A percentile compares a stretch with the other conserved stretches of the same genome.
These are phyloP conservation scores for Flaveria bidentis DNA, from an alignment of 129 eudicot species.

Conservation along the genomic window DNA sequence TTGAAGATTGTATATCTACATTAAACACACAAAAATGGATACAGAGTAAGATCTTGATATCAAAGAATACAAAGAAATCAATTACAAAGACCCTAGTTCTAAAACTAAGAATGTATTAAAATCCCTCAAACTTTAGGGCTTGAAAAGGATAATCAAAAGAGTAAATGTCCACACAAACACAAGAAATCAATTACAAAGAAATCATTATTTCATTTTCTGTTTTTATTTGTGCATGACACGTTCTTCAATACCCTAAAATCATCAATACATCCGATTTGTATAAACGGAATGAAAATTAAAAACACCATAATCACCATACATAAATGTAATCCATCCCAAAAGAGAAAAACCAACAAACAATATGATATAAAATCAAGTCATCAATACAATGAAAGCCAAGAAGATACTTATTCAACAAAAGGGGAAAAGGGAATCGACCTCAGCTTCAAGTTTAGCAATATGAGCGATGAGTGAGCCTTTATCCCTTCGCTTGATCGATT, in stretches of 20 bases:
- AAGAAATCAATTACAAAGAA: slow-evolving; percentile 4
- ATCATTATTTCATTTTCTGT: slow-evolving; percentile 1
- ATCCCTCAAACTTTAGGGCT: slow-evolving; percentile 13
- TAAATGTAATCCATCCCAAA: slow-evolving; percentile 15
- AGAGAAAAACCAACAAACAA: slow-evolving; percentile 4
- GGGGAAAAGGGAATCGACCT: slow-evolving; percentile 43
- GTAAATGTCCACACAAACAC: no score
- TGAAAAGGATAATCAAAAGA: neutral
- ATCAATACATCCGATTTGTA: slow-evolving; percentile 1
- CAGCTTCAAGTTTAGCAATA: slow-evolving; percentile 92
- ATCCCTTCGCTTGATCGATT: slow-evolving; percentile 82
- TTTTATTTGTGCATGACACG: neutral
- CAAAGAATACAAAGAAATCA: no score
- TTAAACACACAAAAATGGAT: slow-evolving; percentile 10
- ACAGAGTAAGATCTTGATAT: neutral
- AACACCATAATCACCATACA: slow-evolving; percentile 16
- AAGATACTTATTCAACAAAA: neutral
- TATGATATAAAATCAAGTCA: slow-evolving; percentile 3
- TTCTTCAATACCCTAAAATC: neutral
- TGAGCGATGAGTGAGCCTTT: slow-evolving; percentile 88
- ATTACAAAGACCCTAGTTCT: no score
- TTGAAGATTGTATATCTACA: slow-evolving; percentile 81
- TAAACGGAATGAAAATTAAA: slow-evolving; percentile 12
- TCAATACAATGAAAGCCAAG: slow-evolving; percentile 4
- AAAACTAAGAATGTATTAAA: neutral